Evolutionary conservation across 2,329 filamentous ascomycete genomes (phyloP).

Genomic region (Penicillium sp.): DNA sequence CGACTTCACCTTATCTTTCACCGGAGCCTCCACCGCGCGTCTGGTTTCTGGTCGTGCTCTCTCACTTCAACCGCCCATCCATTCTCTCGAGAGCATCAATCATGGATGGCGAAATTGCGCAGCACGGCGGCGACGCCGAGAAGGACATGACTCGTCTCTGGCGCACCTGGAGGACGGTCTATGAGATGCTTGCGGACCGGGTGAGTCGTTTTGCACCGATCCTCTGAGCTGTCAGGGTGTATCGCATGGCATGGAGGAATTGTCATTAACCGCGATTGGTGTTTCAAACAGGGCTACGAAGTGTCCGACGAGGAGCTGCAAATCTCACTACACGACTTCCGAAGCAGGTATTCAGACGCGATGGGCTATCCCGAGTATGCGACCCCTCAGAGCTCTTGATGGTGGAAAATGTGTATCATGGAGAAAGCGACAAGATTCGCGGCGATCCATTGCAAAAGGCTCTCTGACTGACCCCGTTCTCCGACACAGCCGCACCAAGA

Average conservation of each 20-base stretch:
- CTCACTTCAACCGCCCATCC: slow-evolving; percentile 1
- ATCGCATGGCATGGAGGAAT: not conserved
- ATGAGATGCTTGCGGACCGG: slow-evolving; percentile 91
- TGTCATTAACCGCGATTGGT: slow-evolving; percentile 22
- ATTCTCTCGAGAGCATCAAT: slow-evolving; percentile 7
- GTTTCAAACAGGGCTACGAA: slow-evolving; percentile 73
- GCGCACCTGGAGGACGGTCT: slow-evolving; percentile 88
- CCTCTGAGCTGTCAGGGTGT: not conserved
- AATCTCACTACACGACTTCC: slow-evolving; percentile 81
- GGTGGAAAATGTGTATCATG: not conserved
- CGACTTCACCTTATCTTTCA: slow-evolving; percentile 19
- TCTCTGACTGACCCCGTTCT: slow-evolving; percentile 10
- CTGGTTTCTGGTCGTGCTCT: not conserved
- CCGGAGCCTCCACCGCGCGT: not conserved
- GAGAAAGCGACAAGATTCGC: no score
- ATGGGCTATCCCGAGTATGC: slow-evolving; percentile 74
- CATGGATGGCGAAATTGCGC: slow-evolving; percentile 43
- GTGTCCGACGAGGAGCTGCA: slow-evolving; percentile 84
- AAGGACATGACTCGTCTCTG: slow-evolving; percentile 66
- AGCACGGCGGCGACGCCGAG: slow-evolving; percentile 38
- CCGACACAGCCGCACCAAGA: slow-evolving; percentile 65
- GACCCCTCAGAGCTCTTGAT: slow-evolving; percentile 3
- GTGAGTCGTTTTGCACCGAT: slow-evolving; percentile 52
- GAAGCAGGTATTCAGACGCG: slow-evolving; percentile 64
- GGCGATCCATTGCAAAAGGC: not conserved